Evolutionary conservation across 2,329 filamentous ascomycete genomes (phyloP), one percentile per base, ranked within the genome.

Genomic region (Fusarium sp.): DNA sequence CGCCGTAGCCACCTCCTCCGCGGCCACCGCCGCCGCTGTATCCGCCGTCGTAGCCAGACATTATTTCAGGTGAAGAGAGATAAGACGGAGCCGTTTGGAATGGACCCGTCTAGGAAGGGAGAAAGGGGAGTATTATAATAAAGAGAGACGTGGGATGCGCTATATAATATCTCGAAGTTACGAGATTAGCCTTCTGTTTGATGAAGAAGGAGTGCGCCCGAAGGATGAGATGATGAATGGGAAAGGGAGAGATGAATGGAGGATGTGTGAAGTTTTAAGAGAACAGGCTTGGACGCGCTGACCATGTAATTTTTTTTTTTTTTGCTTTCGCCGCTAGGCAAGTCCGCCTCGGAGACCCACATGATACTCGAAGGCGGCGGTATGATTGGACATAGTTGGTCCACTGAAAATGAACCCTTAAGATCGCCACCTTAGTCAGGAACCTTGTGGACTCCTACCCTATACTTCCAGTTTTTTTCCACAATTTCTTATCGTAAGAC

Each of bases 1-100:
- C 78, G 57, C 79, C 75, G 65, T 80, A 81, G 64, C 79, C 77
- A 56, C 79, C 77, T 60, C 81, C 77, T 60, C 78, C 78, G 55
- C 77, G 71, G 66, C 79, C 74, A 61, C 80, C 80, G 65, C 79
- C 78, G 53, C 80, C 79, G 60, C 80, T 74, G 59, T 79, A 78
- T 63, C 77, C 75, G 64, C 79, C 75, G 60, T 77, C 79, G 77
- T 77, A 76, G 70, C 78, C 86, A 78, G 86, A 87, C 86, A 87
- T 87, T 65, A 76, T 84, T 65, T 59, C 54, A 70, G 57, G 63
- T 54, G 59, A 64, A 56, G 57, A 66, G 54, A 57, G 55, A 62
- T 75, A 58, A 67, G 73, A 74, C 57, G 69, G 58, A 59, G 53
- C 47, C 63, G 55, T 39, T 58, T 61, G 45, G 14, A 60, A 69